phyloP scores from a whole-genome alignment of 1,284 basidiomycete species.

The Heterobasidion annosum region DNA sequence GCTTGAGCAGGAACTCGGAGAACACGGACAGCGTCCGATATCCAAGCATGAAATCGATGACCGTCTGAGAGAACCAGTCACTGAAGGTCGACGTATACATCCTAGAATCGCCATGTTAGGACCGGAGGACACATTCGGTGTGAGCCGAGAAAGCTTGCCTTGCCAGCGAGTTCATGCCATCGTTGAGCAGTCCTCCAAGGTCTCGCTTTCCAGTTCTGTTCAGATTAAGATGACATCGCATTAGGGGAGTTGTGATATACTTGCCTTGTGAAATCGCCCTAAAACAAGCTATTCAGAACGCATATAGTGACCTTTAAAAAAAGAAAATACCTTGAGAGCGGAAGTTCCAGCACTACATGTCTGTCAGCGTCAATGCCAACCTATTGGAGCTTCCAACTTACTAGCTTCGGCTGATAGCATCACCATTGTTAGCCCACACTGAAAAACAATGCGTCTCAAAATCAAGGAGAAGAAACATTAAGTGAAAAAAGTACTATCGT shows the following conservation, averaged over 20 bases:
- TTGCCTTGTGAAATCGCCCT: constrained; percentile 90
- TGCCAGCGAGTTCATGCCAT: constrained; percentile 87
- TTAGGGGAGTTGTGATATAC: constrained; percentile 1
- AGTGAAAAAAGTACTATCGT: constrained; percentile 51
- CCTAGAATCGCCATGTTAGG: constrained; percentile 23
- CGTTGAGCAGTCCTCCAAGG: constrained; percentile 83
- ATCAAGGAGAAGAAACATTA: constrained; percentile 2
- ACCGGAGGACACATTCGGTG: neutral
- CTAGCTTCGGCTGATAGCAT: constrained; percentile 84
- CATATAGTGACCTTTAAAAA: neutral
- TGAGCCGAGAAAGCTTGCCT: constrained; percentile 28
- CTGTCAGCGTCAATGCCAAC: constrained; percentile 7
- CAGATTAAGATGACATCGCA: neutral
- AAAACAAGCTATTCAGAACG: neutral
- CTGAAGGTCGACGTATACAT: constrained; percentile 84
- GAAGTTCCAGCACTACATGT: constrained; percentile 71
- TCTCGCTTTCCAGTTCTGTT: constrained; percentile 88
- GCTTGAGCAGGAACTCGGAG: constrained; percentile 81
- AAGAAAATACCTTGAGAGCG: constrained; percentile 66
- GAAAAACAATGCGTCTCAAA: constrained; percentile 5
- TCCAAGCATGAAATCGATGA: constrained; percentile 88
- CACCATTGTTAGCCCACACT: constrained; percentile 97
- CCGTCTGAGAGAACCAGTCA: constrained; percentile 95
- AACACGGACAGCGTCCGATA: constrained; percentile 81
- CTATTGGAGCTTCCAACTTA: constrained; percentile 27